Conservation (phyloP, 257 asterid genomes). For the Avicennia marina region DNA sequence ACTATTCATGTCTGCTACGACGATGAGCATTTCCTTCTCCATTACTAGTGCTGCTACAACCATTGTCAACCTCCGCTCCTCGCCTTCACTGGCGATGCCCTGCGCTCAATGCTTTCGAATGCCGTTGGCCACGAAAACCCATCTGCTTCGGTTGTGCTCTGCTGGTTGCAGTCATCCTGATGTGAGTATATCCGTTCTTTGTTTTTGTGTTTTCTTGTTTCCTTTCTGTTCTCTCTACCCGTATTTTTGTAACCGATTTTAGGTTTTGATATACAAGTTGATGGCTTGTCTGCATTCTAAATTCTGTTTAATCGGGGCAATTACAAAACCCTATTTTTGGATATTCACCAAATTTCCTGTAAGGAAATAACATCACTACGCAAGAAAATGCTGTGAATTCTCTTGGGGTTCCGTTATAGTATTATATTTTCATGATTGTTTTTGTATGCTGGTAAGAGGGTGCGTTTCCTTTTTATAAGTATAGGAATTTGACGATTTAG, state of each 20-base stretch:
- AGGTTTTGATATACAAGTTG: neutral
- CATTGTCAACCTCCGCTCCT: conserved; percentile 13
- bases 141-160: conserved; percentile 19
- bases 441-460: neutral
- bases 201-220: no score
- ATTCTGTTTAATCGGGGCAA: conserved; percentile 1
- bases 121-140: conserved; percentile 14
- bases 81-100: conserved; percentile 7
- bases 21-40: conserved; percentile 26
- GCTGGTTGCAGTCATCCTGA: conserved; percentile 22
- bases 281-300: neutral
- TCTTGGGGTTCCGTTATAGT: neutral
- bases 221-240: neutral
- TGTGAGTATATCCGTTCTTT: conserved; percentile 18
- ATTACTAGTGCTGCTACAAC: neutral
- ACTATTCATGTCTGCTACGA: neutral
- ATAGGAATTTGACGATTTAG: neutral
- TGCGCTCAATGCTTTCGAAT: conserved; percentile 16
- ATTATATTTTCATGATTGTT: neutral
- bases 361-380: neutral
- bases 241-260: neutral
- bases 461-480: neutral
- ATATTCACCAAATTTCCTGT: neutral
- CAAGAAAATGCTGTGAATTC: neutral
- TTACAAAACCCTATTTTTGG: neutral